Evolutionary conservation across 179 eudicot genomes (phyloP).

Genomic region (Amaranthus tricolor): DNA sequence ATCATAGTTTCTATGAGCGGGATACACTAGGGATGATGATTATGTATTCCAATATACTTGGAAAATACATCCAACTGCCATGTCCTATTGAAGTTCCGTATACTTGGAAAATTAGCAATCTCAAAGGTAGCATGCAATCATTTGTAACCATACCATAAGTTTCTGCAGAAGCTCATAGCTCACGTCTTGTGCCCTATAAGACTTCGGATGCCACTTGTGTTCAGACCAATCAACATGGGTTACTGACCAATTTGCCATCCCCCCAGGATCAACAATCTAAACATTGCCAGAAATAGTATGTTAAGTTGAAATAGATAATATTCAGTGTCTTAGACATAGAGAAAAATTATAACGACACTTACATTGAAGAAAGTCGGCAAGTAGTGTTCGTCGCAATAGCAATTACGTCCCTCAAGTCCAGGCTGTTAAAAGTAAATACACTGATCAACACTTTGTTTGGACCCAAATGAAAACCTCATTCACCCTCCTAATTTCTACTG

Average conservation of each 20-base stretch:
- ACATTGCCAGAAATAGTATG: background rate
- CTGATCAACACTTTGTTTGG: conserved; percentile 14
- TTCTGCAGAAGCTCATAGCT: conserved; percentile 62
- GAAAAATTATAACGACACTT: conserved; percentile 10
- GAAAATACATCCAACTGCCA: too few relatives aligned
- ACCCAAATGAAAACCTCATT: background rate
- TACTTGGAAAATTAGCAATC: background rate
- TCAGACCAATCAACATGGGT: conserved; percentile 99
- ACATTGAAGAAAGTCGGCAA: conserved; percentile 81
- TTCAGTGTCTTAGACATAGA: background rate
- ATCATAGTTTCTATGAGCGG: too few relatives aligned
- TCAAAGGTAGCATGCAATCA: conserved; percentile 12
- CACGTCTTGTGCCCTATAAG: conserved; percentile 65
- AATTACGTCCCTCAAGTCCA: conserved; percentile 80
- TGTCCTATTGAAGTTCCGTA: background rate
- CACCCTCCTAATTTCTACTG: too few relatives aligned
- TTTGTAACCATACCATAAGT: conserved; percentile 53
- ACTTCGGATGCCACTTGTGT: conserved; percentile 97
- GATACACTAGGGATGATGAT: too few relatives aligned
- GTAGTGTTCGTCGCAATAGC: conserved; percentile 96
- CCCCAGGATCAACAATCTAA: conserved; percentile 89
- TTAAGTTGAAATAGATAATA: background rate
- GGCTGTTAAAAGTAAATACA: conserved; percentile 53
- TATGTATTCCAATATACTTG: too few relatives aligned
- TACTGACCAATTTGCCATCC: conserved; percentile 94